Conservation (phyloP, 345 rosid genomes). For the Adansonia digitata region DNA sequence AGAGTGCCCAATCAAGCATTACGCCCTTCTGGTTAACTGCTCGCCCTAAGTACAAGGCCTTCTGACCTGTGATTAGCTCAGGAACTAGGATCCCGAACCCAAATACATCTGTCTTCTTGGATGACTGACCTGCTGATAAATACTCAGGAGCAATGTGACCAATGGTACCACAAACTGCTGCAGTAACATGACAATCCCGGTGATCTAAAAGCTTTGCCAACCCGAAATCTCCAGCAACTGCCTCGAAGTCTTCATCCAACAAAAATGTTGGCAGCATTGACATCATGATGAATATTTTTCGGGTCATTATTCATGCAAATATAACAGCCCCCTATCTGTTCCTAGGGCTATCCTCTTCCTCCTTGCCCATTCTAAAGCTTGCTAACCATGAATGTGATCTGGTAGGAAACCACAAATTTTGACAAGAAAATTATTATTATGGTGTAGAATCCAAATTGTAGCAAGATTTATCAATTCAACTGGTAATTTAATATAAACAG, state of each 20-base stretch:
- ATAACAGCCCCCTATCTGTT: conserved; percentile 77
- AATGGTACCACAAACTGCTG: conserved; percentile 87
- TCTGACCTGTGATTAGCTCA: conserved; percentile 87
- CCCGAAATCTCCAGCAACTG: conserved; percentile 96
- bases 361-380: conserved; percentile 79
- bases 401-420: conserved; percentile 8
- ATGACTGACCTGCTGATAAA: conserved; percentile 84
- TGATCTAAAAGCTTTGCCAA: conserved; percentile 95
- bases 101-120: conserved; percentile 88
- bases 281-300: conserved; percentile 89
- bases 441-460: not conserved
- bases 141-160: conserved; percentile 97
- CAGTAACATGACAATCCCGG: conserved; percentile 87
- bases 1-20: conserved; percentile 86
- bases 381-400: conserved; percentile 64
- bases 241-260: conserved; percentile 86
- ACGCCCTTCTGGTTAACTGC: conserved; percentile 82
- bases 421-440: not conserved
- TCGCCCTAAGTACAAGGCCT: conserved; percentile 82
- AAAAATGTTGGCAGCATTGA: conserved; percentile 94
- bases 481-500: not conserved
- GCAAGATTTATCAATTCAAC: not conserved
- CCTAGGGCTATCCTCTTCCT: conserved; percentile 90
- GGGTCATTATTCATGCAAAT: conserved; percentile 95
- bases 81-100: conserved; percentile 91